These are phyloP conservation scores for Sordariomycetes sp. DNA, from an alignment of 2,329 filamentous ascomycete genomes.

Conservation along the genomic window DNA sequence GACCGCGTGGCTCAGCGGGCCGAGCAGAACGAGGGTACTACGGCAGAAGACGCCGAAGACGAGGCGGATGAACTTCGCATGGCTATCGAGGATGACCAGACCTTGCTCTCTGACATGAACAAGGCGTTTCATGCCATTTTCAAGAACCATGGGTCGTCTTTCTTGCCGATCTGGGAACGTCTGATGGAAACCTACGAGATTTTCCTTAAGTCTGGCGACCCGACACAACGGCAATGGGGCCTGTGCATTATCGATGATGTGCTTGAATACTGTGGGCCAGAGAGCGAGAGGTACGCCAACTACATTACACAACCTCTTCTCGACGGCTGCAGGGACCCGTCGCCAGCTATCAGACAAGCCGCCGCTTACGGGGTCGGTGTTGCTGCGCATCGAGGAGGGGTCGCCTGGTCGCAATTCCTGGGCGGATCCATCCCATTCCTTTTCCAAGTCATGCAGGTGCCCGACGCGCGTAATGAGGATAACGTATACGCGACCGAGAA, in stretches of 20 bases:
- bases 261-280: constrained; percentile 86
- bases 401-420: constrained; percentile 80
- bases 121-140: constrained; percentile 99
- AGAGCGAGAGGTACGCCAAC: constrained; percentile 78
- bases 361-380: constrained; percentile 94
- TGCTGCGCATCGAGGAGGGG: constrained; percentile 84
- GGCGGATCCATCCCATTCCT: constrained; percentile 70
- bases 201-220: constrained; percentile 73
- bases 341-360: constrained; percentile 88
- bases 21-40: constrained; percentile 67
- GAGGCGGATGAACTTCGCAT: constrained; percentile 79
- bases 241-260: constrained; percentile 98
- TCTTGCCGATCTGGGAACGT: constrained; percentile 81
- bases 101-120: constrained; percentile 96
- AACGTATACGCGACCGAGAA: constrained; percentile 98
- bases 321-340: constrained; percentile 74
- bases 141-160: constrained; percentile 83
- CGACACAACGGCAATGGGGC: constrained; percentile 96
- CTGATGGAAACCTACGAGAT: constrained; percentile 77
- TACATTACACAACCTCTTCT: constrained; percentile 83
- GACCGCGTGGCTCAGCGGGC: constrained; percentile 71
- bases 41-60: constrained; percentile 83
- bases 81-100: constrained; percentile 95
- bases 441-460: constrained; percentile 75
- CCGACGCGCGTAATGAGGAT: constrained; percentile 79